Evolutionary conservation across 1,284 basidiomycete genomes (phyloP).

Genomic region (Rhodotorula sp.): DNA sequence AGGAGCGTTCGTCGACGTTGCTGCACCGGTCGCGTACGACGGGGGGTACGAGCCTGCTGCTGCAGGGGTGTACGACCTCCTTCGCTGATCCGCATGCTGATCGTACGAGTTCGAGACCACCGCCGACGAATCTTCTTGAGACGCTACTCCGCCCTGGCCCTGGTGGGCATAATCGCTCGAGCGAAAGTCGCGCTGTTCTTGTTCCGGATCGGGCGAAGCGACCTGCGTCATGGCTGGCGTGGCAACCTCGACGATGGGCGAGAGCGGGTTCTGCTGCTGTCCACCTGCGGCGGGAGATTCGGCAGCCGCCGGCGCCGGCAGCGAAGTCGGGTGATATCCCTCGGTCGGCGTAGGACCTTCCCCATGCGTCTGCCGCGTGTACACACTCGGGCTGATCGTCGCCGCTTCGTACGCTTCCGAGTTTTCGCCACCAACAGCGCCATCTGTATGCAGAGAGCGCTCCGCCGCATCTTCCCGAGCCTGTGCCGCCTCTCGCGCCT

Average conservation of each 20-base stretch:
- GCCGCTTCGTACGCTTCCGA: neutral
- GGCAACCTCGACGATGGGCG: slow-evolving; percentile 13
- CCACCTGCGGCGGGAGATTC: too few relatives aligned
- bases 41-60: neutral
- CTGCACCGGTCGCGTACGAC: neutral
- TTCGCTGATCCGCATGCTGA: too few relatives aligned
- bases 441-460: neutral
- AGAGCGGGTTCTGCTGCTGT: neutral
- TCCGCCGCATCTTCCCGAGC: slow-evolving; percentile 15
- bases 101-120: slow-evolving; percentile 3
- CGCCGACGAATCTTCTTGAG: neutral
- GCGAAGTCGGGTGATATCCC: neutral
- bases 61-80: neutral
- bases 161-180: neutral
- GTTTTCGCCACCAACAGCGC: too few relatives aligned
- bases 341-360: neutral
- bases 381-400: neutral
- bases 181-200: neutral
- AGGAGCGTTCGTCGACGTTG: neutral
- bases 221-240: slow-evolving; percentile 4
- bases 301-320: neutral
- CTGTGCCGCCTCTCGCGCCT: slow-evolving; percentile 17
- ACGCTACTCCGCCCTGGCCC: neutral
- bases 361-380: neutral
- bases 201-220: slow-evolving; percentile 7